Base-by-base conservation (phyloP, 2,329 filamentous ascomycete species). In the Lachnellula hyalina region DNA sequence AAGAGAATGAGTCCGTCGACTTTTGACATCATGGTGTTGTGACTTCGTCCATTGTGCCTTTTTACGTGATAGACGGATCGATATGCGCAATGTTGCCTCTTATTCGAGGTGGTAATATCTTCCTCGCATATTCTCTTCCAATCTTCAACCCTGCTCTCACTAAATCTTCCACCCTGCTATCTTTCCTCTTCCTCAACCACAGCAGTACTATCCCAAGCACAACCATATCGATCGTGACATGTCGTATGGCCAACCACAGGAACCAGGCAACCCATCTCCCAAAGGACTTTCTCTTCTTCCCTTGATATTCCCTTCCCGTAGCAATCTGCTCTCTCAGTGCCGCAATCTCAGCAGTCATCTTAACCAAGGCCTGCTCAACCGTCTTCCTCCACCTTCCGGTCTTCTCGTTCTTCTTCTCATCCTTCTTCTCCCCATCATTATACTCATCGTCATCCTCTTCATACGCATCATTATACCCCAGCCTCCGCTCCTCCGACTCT, bases 301-400 rank as follows among this genome's bases (percentile, higher is more conserved):
- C 80, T 58, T 82, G 81, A 74, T 87, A 87, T 61, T 93, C 82
- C 12, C 88, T 79, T 0, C 89, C 85, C 0, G 84, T 81, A 52
- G 90, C 87, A 62, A 97, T 87, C 68, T 97, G 92, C 72, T 99
- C 94, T 36, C 94, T 82, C 58, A 97, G 73, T 0, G 94, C 94
- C 1, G 94, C 92, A 34, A 99, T 84, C 72, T 99, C 94, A 15
- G 91, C 88, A 5, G 92, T 96, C 74, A 97, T 85, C 64, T 91
- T 89, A 53, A 93, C 89, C 54, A 97, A 78, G 21, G 90, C 89
- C 44, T 85, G 82, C 73, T 97, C 93, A 58, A 97, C 86, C 63
- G 88, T 85, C 56, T 82, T 85, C 50, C 88, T 85, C 90, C 91
- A 96, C 65, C 83, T 84, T 57, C 75, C 76, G 17, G 73, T 75